Conservation (phyloP, 495 filamentous ascomycete species). For the Aspergillus olivimuriae region DNA sequence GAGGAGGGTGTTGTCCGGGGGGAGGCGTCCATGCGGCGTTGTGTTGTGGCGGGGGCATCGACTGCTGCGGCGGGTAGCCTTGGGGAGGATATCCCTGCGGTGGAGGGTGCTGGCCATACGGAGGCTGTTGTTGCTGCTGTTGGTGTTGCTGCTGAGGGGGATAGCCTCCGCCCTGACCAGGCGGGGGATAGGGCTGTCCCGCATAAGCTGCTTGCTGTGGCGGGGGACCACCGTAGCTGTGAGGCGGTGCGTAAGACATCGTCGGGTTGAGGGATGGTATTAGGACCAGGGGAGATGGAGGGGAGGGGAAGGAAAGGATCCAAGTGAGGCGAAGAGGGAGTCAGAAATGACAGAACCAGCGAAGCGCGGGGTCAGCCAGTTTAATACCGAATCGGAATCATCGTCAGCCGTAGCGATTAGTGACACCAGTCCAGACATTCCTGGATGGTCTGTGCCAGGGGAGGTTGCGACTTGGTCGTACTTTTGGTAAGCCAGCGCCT, state of each 20-base stretch:
- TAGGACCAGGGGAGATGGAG: not conserved
- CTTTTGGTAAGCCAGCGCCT: no score
- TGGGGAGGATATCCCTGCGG: no score
- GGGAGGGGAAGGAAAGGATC: no score
- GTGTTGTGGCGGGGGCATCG: constrained; percentile 2
- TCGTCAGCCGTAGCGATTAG: no score
- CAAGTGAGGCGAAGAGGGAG: no score
- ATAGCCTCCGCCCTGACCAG: constrained; percentile 6
- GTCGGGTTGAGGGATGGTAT: not conserved
- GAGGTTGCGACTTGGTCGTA: no score
- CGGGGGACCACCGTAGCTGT: not conserved
- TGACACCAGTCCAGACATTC: no score
- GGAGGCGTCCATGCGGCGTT: not conserved
- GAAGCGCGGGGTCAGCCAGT: no score
- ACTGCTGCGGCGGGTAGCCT: constrained; percentile 3
- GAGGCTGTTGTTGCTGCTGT: not conserved
- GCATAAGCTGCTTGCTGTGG: constrained; percentile 2
- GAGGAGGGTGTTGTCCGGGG: not conserved
- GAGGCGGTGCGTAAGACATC: constrained; percentile 9
- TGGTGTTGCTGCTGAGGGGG: constrained; percentile 8
- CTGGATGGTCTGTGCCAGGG: no score
- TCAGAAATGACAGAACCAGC: no score
- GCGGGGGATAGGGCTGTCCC: constrained; percentile 8
- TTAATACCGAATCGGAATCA: no score
- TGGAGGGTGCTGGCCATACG: not conserved